Percentiles rank a stretch among this genome's conserved stretches.
Evolutionary conservation across 768 basidiomycete species (phyloP).

Genomic region (Podaxis sp.): DNA sequence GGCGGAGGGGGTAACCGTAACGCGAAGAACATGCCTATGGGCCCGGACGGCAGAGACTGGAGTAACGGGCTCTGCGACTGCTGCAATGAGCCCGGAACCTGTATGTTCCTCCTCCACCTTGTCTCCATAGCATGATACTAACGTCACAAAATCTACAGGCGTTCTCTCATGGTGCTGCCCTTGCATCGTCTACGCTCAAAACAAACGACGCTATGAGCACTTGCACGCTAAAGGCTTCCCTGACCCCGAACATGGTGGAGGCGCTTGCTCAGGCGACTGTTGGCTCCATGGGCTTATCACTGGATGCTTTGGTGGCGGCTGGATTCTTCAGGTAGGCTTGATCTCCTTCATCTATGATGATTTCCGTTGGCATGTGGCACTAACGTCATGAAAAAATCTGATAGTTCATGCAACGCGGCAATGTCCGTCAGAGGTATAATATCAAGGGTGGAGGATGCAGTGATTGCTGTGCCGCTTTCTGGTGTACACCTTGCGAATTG

Average conservation of each 20-base stretch:
- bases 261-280: constrained; percentile 30
- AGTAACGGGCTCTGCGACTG: constrained; percentile 29
- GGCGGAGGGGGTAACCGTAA: constrained; percentile 30
- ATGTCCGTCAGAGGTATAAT: constrained; percentile 37
- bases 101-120: constrained; percentile 17
- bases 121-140: background rate
- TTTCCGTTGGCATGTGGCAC: background rate
- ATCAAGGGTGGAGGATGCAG: constrained; percentile 39
- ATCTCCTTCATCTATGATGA: background rate
- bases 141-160: constrained; percentile 20
- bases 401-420: constrained; percentile 31
- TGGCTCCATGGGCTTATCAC: constrained; percentile 28
- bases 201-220: constrained; percentile 36
- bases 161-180: constrained; percentile 35
- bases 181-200: constrained; percentile 35
- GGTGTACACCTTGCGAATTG: constrained; percentile 44
- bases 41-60: constrained; percentile 32
- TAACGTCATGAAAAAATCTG: background rate
- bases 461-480: constrained; percentile 37
- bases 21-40: constrained; percentile 28
- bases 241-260: constrained; percentile 32
- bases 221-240: constrained; percentile 30
- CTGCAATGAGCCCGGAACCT: constrained; percentile 25
- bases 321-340: constrained; percentile 34
- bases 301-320: constrained; percentile 28